Conservation (phyloP, 768 basidiomycete species). For the Strobilomyces dryophilus region DNA sequence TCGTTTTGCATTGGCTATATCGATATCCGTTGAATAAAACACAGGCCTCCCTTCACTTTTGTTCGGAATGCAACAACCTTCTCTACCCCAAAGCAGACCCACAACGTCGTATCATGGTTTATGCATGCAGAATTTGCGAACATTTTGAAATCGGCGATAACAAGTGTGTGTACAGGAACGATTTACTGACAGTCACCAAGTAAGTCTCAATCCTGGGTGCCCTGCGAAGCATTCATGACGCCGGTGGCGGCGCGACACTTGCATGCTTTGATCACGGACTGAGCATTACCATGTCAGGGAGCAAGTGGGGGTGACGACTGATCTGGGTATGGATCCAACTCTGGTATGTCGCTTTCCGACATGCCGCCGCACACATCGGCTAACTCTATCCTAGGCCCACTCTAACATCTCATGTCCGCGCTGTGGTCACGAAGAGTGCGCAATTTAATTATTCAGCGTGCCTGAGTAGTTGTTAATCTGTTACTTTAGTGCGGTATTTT, state of each 20-base stretch:
- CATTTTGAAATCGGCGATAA: slow-evolving; percentile 85
- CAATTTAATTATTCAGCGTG: slow-evolving; percentile 8
- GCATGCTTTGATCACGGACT: background rate
- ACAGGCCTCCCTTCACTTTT: slow-evolving; percentile 85
- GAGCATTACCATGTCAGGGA: slow-evolving; percentile 51
- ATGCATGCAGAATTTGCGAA: slow-evolving; percentile 85
- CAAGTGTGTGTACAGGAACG: slow-evolving; percentile 90
- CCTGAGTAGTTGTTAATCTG: slow-evolving; percentile 1
- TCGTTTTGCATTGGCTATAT: background rate
- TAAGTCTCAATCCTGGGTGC: slow-evolving; percentile 33
- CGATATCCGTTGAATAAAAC: background rate
- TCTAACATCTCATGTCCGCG: slow-evolving; percentile 79
- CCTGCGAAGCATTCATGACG: background rate
- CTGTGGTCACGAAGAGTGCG: slow-evolving; percentile 21
- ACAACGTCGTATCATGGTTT: slow-evolving; percentile 79
- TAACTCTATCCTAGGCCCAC: slow-evolving; percentile 55
- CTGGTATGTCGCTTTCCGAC: slow-evolving; percentile 45
- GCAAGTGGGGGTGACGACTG: slow-evolving; percentile 86
- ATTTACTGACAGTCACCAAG: slow-evolving; percentile 92
- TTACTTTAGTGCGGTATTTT: slow-evolving; percentile 77
- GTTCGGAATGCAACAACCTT: slow-evolving; percentile 93
- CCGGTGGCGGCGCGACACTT: slow-evolving; percentile 13
- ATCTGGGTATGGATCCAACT: slow-evolving; percentile 86
- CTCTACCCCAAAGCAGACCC: slow-evolving; percentile 92
- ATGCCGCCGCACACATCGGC: background rate